These are phyloP conservation scores for Penicillium goetzii DNA, from an alignment of 495 filamentous ascomycete genomes.

Conservation along the genomic window DNA sequence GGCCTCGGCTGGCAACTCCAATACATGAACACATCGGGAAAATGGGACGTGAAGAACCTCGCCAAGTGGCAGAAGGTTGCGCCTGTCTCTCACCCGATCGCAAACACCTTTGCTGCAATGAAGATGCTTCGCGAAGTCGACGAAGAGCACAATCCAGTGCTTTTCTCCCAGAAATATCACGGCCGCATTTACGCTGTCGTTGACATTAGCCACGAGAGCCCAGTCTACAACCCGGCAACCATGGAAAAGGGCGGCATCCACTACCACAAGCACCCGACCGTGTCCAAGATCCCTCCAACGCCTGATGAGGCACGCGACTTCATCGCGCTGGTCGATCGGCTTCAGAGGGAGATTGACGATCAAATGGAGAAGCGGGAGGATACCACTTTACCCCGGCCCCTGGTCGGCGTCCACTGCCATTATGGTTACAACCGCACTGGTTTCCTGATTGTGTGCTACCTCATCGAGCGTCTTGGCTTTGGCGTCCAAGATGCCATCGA, in stretches of 20 bases:
- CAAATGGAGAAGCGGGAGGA: constrained; percentile 47
- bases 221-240: constrained; percentile 79
- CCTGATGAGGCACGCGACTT: constrained; percentile 76
- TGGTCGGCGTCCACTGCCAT: constrained; percentile 89
- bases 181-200: constrained; percentile 72
- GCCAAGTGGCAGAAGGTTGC: constrained; percentile 82
- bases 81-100: constrained; percentile 77
- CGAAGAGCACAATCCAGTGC: constrained; percentile 74
- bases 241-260: constrained; percentile 72
- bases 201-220: constrained; percentile 85
- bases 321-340: constrained; percentile 73
- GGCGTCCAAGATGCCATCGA: constrained; percentile 77
- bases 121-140: constrained; percentile 90
- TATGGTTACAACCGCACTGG: constrained; percentile 94
- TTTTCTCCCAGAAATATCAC: constrained; percentile 71
- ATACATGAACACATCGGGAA: constrained; percentile 81
- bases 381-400: constrained; percentile 49
- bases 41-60: constrained; percentile 98
- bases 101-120: constrained; percentile 76
- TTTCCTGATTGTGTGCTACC: constrained; percentile 87
- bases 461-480: constrained; percentile 79
- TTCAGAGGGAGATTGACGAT: constrained; percentile 53
- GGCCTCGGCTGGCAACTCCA: constrained; percentile 88
- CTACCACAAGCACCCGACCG: constrained; percentile 87
- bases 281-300: constrained; percentile 88